Conservation (phyloP, 1,284 basidiomycete species). For the Athelia psychrophila region DNA sequence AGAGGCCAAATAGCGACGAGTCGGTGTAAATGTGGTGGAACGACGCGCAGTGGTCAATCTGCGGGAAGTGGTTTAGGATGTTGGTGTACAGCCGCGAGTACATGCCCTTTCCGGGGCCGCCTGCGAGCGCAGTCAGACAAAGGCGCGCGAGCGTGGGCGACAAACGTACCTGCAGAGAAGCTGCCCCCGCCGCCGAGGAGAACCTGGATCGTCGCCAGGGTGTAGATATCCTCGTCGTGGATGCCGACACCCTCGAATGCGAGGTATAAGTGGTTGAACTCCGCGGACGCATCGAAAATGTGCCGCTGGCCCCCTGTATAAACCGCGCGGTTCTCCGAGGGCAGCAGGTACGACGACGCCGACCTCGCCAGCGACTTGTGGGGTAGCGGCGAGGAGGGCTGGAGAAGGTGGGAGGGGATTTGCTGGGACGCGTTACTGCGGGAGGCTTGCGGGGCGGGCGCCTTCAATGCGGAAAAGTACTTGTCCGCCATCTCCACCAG, state of each 20-base stretch:
- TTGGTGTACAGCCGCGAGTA: conserved; percentile 97
- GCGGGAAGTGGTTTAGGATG: conserved; percentile 92
- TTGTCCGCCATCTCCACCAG: conserved; percentile 84
- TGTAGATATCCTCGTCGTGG: conserved; percentile 92
- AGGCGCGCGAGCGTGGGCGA: conserved; percentile 3
- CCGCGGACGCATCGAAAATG: conserved; percentile 64
- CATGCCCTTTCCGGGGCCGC: conserved; percentile 99
- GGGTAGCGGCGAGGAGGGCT: conserved; percentile 49
- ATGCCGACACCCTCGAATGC: conserved; percentile 93
- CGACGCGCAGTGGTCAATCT: conserved; percentile 95
- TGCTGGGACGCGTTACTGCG: conserved; percentile 25
- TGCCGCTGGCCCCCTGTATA: conserved; percentile 89
- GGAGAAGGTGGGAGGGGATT: conserved; percentile 50
- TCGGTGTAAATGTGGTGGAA: conserved; percentile 99
- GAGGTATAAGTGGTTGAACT: conserved; percentile 93
- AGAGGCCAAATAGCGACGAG: conserved; percentile 91
- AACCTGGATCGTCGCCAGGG: conserved; percentile 93
- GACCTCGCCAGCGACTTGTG: conserved; percentile 69
- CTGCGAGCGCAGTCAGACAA: conserved; percentile 31
- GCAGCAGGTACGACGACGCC: conserved; percentile 70
- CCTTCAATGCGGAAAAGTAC: conserved; percentile 76
- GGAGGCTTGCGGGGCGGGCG: conserved; percentile 29
- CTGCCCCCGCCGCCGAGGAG: conserved; percentile 93
- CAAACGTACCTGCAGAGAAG: conserved; percentile 81
- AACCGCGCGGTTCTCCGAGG: conserved; percentile 45